Evolutionary conservation across 2,329 filamentous ascomycete species (phyloP), one percentile per base, ranked within the genome.

Genomic region (Talaromyces sp.): DNA sequence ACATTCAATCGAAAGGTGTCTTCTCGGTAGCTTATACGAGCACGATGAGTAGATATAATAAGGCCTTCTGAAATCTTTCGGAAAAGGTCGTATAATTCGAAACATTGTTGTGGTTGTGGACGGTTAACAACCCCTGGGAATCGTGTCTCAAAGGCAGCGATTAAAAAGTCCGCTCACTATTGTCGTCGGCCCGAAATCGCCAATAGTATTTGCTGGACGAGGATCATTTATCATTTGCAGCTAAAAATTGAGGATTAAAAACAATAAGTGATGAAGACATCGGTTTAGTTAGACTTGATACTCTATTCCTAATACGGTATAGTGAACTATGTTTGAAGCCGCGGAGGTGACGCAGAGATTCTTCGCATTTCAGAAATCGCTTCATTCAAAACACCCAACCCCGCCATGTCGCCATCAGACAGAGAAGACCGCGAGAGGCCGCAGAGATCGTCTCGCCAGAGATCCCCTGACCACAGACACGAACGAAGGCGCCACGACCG

Each of bases 401-500:
- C 35, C 54, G 21, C 54, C n/a, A 62, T 62, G 60, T 31, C 56
- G n/a, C 56, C 59, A n/a, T 57, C 55, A 8, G 59, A 56, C 50
- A 61, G 38, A 21, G 59, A 65, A 19, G 51, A 48, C 21, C 56
- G 60, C 19, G 64, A 70, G 41, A 65, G 65, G 11, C n/a, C 19
- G 7, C 21, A 19, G 19, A 46, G 3, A 14, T 46, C 43, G 21
- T 61, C 62, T 8, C 68, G 66, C n/a, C 64, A 56, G 21, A 54
- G 27, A 24, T 69, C 66, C 7, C 57, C 63, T 14, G 59, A 65
- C 19, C 51, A 62, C 26, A 66, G 52, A 19, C 55, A 60, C n/a
- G 64, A 69, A 43, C 41, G 65, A 60, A 57, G 63, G 43, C 66
- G 64, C 57, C 62, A 62, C 35, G 62, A 63, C 51, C 60, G 62